Conservation (phyloP, 148 eudicot genomes). For the Spergularia bocconei region DNA sequence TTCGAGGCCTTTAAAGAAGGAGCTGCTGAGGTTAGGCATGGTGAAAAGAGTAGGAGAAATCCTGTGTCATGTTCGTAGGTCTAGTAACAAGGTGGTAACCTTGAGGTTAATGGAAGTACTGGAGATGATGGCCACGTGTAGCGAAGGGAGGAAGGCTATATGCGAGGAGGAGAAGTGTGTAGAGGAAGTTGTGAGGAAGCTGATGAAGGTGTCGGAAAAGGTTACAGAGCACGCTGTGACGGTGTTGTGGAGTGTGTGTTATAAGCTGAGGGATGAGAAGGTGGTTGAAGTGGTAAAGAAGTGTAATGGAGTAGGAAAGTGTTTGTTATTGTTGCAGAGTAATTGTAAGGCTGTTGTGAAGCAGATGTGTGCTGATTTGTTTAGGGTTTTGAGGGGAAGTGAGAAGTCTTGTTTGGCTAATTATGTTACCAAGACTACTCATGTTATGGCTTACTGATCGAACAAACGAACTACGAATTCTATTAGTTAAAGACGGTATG, state of each 20-base stretch:
- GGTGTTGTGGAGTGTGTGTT: constrained; percentile 74
- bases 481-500: no score
- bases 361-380: constrained; percentile 66
- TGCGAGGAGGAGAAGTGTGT: constrained; percentile 43
- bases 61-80: constrained; percentile 29
- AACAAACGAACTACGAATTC: not conserved
- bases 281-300: constrained; percentile 41
- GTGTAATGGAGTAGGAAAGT: constrained; percentile 58
- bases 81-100: constrained; percentile 6
- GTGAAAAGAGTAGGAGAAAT: constrained; percentile 36
- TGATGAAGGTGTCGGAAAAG: constrained; percentile 58
- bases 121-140: constrained; percentile 47
- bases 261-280: constrained; percentile 43
- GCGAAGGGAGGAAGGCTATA: constrained; percentile 56
- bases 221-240: constrained; percentile 71
- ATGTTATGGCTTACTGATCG: constrained; percentile 49
- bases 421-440: constrained; percentile 69
- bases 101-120: constrained; percentile 40
- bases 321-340: constrained; percentile 77
- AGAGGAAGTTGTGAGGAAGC: constrained; percentile 35
- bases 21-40: constrained; percentile 44
- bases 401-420: constrained; percentile 52
- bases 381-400: constrained; percentile 60
- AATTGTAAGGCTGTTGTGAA: constrained; percentile 44
- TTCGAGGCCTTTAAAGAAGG: constrained; percentile 38